These are phyloP conservation scores for Ogataea polymorpha DNA, from an alignment of 805 yeast genomes.

Conservation along the genomic window DNA sequence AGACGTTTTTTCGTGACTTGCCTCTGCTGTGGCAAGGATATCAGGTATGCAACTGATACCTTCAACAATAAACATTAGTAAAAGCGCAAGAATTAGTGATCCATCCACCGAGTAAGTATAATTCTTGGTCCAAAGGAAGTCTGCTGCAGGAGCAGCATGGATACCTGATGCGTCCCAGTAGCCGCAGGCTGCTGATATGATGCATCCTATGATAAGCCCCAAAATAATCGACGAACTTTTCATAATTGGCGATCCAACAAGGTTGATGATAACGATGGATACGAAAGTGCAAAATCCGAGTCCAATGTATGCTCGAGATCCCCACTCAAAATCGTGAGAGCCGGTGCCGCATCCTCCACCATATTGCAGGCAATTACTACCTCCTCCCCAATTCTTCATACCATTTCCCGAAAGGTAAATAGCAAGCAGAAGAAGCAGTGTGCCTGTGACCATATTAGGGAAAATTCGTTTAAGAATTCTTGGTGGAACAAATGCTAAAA, in stretches of 20 bases:
- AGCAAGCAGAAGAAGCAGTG: slow-evolving; percentile 78
- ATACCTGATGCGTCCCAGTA: slow-evolving; percentile 59
- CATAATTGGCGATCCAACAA: slow-evolving; percentile 82
- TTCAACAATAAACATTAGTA: slow-evolving; percentile 67
- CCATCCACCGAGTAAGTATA: slow-evolving; percentile 68
- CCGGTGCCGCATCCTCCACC: slow-evolving; percentile 40
- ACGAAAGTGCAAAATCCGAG: slow-evolving; percentile 71
- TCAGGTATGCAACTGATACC: slow-evolving; percentile 87
- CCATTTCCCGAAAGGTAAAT: slow-evolving; percentile 60
- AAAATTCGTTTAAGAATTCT: slow-evolving; percentile 56
- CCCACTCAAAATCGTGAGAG: slow-evolving; percentile 57
- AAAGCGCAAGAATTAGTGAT: slow-evolving; percentile 69
- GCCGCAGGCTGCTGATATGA: slow-evolving; percentile 82
- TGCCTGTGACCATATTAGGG: slow-evolving; percentile 83
- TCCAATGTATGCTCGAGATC: slow-evolving; percentile 73
- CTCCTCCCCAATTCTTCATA: slow-evolving; percentile 78
- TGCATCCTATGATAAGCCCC: slow-evolving; percentile 76
- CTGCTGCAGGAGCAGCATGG: slow-evolving; percentile 65
- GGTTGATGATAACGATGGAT: slow-evolving; percentile 64
- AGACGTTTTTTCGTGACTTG: slow-evolving; percentile 68
- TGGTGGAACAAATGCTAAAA: slow-evolving; percentile 68
- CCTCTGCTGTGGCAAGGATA: slow-evolving; percentile 84
- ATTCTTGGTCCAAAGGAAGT: slow-evolving; percentile 78
- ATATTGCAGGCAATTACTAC: slow-evolving; percentile 54
- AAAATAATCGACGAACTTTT: slow-evolving; percentile 78